Base-by-base conservation (phyloP, 2,329 filamentous ascomycete species). In the Alternaria sp. region DNA sequence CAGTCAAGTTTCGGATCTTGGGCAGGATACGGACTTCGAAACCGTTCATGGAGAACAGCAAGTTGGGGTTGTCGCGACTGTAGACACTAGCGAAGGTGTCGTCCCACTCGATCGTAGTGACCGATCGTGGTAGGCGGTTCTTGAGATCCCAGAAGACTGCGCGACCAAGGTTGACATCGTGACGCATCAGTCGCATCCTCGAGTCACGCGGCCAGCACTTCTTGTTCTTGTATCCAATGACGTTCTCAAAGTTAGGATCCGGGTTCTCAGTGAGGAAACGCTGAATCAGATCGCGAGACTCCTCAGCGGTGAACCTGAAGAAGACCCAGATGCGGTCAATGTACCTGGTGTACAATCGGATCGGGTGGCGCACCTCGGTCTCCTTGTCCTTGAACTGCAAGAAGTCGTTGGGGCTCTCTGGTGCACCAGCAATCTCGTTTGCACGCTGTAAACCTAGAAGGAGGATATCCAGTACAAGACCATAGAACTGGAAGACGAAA, bases 311-410 rank as follows among this genome's bases (percentile, higher is more conserved):
- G 79, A 99, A 99, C 56, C 96, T 88, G 78, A 97, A 89, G 84
- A 98, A 97, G 6, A 99, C 93, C 95, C 96, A 99, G 59, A 99
- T 97, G 80, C 93, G 96, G 84, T 99, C 96, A 69, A 99, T 95
- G 79, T 99, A 99, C 75, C 96, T 88, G 11, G 93, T 97, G 83
- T 99, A 99, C n/a, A 99, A 85, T 70, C 96, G 91, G 68, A 99
- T 99, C 0, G 96, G 96, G 78, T 99, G 96, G 75, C 91, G 91
- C 0, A 91, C 92, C 82, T 99, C 96, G 0, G 95, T 96, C 69
- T 95, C 92, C 26, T 92, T 89, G 75, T 99, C 96, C 64, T 93
- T 90, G 86, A 97, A 99, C 78, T 99, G 96, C 67, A 99, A 83
- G 83, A 99, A 99, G 77, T 99, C 96, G 75, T 99, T 99, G 12